Evolutionary conservation across 306 rosid species (phyloP), one percentile per base, ranked within the genome.

Genomic region (Rosa lucieae): DNA sequence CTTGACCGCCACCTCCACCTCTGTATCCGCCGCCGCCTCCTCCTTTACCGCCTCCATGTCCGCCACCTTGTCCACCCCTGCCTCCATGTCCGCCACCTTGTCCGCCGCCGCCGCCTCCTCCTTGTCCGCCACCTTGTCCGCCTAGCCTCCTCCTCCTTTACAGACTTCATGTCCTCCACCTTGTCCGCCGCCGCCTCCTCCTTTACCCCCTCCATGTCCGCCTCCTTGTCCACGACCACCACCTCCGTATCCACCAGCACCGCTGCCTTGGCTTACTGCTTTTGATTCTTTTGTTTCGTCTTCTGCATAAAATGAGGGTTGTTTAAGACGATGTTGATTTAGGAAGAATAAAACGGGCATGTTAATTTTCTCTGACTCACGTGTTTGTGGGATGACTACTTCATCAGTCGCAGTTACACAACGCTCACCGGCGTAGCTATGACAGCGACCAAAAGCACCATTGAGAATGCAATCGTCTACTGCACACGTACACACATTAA

Each of bases 381-480:
- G 14, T n/a, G 52, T 47, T 47, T 46, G 26, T 12, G 58, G 75
- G 2, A 26, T 26, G 10, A 44, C 11, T 11, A 0, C 23, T 63
- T 35, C 69, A 65, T 47, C 39, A 21, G 39, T 70, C 4, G 39
- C 18, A 48, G 53, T 4, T 15, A 44, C 74, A 10, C 21, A n/a
- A 11, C 20, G 56, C 20, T 46, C 74, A 6, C 74, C 20, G 11
- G 39, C 20, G 52, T 70, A n/a, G 56, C 18, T 70, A 23, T 51
- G 58, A 18, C 44, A 47, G 11, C 21, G 75, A 71, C 75, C 42
- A 48, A 67, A 48, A 35, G 46, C 71, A 39, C 48, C 71, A 32
- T 6, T 35, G 43, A 15, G 4, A 67, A 3, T 39, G 71, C 71
- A 67, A 17, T 4, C 43, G 70, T 65, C 46, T 6, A 35, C 21